Conservation (phyloP, 176 grass and related monocot species). For the Avena eriantha region DNA sequence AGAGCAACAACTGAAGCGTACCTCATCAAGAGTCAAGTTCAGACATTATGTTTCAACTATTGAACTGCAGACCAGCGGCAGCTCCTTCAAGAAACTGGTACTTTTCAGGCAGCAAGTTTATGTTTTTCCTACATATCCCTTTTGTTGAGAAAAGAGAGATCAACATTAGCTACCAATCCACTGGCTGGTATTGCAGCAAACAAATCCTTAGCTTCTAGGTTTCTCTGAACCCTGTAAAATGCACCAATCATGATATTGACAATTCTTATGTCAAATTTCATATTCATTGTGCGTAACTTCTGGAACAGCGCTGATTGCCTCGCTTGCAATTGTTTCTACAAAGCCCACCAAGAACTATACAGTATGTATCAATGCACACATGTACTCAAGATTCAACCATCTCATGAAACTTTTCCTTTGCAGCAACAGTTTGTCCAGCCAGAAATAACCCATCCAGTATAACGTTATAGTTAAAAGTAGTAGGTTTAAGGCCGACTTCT, state of each 20-base stretch:
- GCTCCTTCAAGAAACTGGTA: neutral
- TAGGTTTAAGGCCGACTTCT: neutral
- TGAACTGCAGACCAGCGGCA: neutral
- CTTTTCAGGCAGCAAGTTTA: neutral
- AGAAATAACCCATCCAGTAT: neutral
- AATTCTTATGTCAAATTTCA: neutral
- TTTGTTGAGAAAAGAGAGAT: neutral
- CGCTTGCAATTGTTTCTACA: neutral
- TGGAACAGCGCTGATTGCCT: neutral
- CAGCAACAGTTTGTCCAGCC: neutral
- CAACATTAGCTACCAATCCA: neutral
- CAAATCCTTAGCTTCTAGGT: neutral
- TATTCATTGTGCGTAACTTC: neutral
- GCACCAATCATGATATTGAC: neutral
- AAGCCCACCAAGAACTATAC: neutral
- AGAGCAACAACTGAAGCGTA: too few species aligned
- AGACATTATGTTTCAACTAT: neutral
- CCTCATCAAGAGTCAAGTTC: too few species aligned
- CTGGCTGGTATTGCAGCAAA: neutral
- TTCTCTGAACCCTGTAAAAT: neutral
- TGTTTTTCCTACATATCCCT: neutral
- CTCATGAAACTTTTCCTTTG: neutral
- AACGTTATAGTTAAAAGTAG: neutral
- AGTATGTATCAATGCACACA: neutral
- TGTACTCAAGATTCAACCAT: neutral